These are phyloP conservation scores for Abrus precatorius DNA, from an alignment of 306 rosid species.

Conservation along the genomic window DNA sequence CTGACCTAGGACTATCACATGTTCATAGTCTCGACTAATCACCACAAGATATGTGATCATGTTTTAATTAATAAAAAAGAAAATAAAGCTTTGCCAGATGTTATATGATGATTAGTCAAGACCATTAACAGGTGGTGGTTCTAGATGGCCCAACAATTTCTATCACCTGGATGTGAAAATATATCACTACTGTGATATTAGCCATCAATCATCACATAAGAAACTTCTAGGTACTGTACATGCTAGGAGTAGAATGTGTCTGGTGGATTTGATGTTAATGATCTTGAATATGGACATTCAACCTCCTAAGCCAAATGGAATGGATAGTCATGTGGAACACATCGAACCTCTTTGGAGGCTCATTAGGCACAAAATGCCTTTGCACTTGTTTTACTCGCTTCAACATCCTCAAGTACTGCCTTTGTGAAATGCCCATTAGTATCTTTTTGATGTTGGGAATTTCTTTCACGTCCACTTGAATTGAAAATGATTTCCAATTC, in stretches of 20 bases:
- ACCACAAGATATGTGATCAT: no score
- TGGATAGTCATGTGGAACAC: conserved; percentile 66
- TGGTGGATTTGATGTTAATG: conserved; percentile 3
- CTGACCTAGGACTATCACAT: no score
- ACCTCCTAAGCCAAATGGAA: conserved; percentile 73
- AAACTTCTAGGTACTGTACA: conserved; percentile 12
- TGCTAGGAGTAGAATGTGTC: conserved; percentile 22
- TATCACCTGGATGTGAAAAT: no score
- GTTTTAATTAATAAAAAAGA: no score
- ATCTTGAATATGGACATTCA: conserved; percentile 57
- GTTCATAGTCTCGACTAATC: no score
- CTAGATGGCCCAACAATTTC: no score
- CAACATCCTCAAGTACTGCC: conserved; percentile 55
- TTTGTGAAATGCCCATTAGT: conserved; percentile 61
- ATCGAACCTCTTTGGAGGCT: conserved; percentile 63
- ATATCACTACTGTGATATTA: background rate
- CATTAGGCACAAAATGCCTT: conserved; percentile 70
- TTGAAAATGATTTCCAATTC: conserved; percentile 66
- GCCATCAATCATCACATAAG: background rate
- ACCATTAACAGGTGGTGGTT: no score
- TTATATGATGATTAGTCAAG: no score
- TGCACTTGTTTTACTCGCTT: conserved; percentile 61
- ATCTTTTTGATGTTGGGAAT: conserved; percentile 63
- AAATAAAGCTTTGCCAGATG: no score
- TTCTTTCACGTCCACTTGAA: conserved; percentile 57